A percentile compares a stretch with the other conserved stretches of the same genome.
Evolutionary conservation across 2,329 filamentous ascomycete species (phyloP).

Genomic region (Rhynchosporium graminicola): DNA sequence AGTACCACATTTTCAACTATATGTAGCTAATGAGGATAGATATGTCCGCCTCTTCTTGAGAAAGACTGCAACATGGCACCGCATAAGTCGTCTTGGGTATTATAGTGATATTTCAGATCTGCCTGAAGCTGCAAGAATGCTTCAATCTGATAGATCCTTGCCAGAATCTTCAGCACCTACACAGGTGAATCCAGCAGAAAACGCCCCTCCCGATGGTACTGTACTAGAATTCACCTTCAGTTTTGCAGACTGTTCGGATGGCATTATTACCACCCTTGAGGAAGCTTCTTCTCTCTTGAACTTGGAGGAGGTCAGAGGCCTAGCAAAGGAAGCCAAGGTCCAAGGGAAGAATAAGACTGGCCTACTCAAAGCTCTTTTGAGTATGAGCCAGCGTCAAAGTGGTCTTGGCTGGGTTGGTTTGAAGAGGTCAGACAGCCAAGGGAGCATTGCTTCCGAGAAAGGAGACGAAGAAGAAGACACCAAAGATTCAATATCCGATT

Average conservation of each 20-base stretch:
- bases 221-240: slow-evolving; percentile 60
- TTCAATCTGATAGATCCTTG: slow-evolving; percentile 61
- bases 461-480: slow-evolving; percentile 48
- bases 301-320: slow-evolving; percentile 81
- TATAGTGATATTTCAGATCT: slow-evolving; percentile 80
- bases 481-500: slow-evolving; percentile 34
- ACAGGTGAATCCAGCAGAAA: slow-evolving; percentile 46
- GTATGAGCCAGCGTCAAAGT: slow-evolving; percentile 71
- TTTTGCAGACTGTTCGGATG: slow-evolving; percentile 78
- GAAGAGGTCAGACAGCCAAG: slow-evolving; percentile 50
- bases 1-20: slow-evolving; percentile 40
- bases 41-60: slow-evolving; percentile 92
- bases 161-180: slow-evolving; percentile 44
- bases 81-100: slow-evolving; percentile 75
- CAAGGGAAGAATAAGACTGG: slow-evolving; percentile 87
- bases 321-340: slow-evolving; percentile 85
- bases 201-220: slow-evolving; percentile 49
- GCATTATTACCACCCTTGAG: slow-evolving; percentile 73
- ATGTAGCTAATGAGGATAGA: slow-evolving; percentile 46
- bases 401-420: slow-evolving; percentile 72
- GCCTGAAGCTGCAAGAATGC: slow-evolving; percentile 59
- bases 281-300: slow-evolving; percentile 80
- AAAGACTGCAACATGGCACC: slow-evolving; percentile 90
- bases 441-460: slow-evolving; percentile 54
- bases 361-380: slow-evolving; percentile 71